Evolutionary conservation across 208 protist genomes (phyloP), one percentile per base, ranked within the genome.

Genomic region (Crithidia brevicula): DNA sequence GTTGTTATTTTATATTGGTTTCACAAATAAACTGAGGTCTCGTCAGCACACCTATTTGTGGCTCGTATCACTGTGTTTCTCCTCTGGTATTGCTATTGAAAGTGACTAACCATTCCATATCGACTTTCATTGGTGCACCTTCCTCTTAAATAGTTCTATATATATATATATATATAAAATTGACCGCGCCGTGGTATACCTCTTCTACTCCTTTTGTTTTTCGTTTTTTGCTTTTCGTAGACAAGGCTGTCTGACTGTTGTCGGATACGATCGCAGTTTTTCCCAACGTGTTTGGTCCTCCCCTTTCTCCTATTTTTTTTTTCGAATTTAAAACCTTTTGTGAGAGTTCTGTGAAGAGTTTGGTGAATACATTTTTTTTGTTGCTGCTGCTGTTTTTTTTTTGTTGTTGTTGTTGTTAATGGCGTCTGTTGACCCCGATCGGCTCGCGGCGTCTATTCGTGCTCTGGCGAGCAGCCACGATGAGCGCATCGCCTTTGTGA

Each of bases 381-480:
- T 11, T 15, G 36, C 8, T 13, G 36, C 36, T 16, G 15, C 13
- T 22, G 9, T 46, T 9, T n/a, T 25, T 53, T 20, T 53, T 20
- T 51, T 4, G 11, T 58, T 66, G 33, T 65, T 30, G 28, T 42
- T 65, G 23, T 38, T 51, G n/a, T 15, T 56, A 42, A 74, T 74
- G 69, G 25, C 69, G 23, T 53, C 69, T 5, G 60, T 68, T 5
- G 79, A 85, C 13, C 65, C 67, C 15, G 74, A 79, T 13, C 63
- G 74, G 15, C 43, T 93, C 8, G 80, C 67, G n/a, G 64, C 72
- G 11, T 79, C 61, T 22, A 86, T 96, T 36, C 81, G 81, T 0
- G 46, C 25, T 1, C 74, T 88, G 4, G 76, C 81, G 22, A 51
- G 25, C 22, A 66, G 74, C 27, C 70, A 73, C 11, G 79, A 89